Base-by-base conservation (phyloP, 805 yeast genomes). In the Yarrowia porcina region DNA sequence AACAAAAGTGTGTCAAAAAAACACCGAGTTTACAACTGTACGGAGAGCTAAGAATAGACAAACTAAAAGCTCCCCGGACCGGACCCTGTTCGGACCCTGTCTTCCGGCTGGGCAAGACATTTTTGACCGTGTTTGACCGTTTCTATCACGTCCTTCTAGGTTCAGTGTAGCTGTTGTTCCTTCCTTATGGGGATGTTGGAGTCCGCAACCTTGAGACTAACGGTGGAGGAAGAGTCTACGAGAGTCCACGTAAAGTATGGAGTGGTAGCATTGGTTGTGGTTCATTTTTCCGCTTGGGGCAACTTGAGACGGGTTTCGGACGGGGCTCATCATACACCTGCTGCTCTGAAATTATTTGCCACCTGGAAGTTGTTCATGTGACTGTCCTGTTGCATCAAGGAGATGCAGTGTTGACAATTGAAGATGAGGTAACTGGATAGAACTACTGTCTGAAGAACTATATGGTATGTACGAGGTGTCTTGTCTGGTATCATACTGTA, bases 201-300 rank as follows among this genome's bases (percentile, higher is more conserved):
- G 13, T 45, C 36, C 36, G 52, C 52, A 45, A 30, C 52, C 52
- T 45, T 45, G 17, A n/a, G n/a, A n/a, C n/a, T 11, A 23, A 44
- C 20, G 15, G 23, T 42, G 9, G 32, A 7, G 8, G n/a, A 5
- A 9, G 45, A 38, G 25, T 2, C 13, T 9, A 11, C 5, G 45
- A 21, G 12, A n/a, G 11, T 35, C 20, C 38, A n/a, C 38, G 38
- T 32, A 32, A 6, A 25, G 3, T 13, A 32, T 15, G 25, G 25
- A 25, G n/a, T n/a, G n/a, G n/a, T n/a, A n/a, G n/a, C n/a, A n/a
- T n/a, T n/a, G n/a, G n/a, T n/a, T n/a, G n/a, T n/a, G n/a, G n/a
- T n/a, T n/a, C n/a, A n/a, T 8, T 25, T 4, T 25, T n/a, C 8
- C 25, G 4, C 1, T 27, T 11, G 12, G 30, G 49, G 47, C 32